phyloP scores from a whole-genome alignment of 139 green algal genomes.

The Edaphochlamys debaryana region DNA sequence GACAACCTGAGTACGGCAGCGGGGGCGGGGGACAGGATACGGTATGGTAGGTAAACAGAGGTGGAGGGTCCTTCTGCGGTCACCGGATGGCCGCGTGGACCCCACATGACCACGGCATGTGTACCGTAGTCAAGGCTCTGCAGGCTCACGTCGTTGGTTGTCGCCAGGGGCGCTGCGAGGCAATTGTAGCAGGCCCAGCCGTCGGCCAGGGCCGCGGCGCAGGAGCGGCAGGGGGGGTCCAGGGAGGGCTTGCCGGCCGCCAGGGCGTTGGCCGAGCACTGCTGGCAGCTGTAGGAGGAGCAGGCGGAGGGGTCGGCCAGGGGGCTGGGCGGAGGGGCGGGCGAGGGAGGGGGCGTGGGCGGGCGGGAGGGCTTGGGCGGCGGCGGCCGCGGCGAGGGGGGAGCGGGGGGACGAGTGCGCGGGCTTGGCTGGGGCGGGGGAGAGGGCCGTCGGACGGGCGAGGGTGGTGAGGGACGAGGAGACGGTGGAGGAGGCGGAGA shows the following conservation, averaged over 20 bases:
- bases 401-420: background rate
- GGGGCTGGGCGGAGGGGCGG: background rate
- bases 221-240: background rate
- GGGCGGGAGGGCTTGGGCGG: background rate
- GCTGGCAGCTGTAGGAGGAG: background rate
- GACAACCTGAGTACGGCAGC: background rate
- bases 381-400: background rate
- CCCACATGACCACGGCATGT: background rate
- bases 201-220: background rate
- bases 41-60: background rate
- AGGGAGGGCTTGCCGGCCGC: background rate
- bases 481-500: background rate
- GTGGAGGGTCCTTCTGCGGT: background rate
- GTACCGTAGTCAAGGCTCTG: accelerated
- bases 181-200: constrained; percentile 31
- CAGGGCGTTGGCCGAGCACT: background rate
- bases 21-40: background rate
- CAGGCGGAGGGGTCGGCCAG: background rate
- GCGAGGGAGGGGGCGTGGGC: background rate
- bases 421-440: background rate
- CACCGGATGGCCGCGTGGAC: background rate
- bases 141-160: background rate
- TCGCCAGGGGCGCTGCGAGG: background rate
- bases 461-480: too few species aligned
- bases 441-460: background rate